phyloP scores from a whole-genome alignment of 2,329 filamentous ascomycete genomes.

The Aaosphaeria arxii region DNA sequence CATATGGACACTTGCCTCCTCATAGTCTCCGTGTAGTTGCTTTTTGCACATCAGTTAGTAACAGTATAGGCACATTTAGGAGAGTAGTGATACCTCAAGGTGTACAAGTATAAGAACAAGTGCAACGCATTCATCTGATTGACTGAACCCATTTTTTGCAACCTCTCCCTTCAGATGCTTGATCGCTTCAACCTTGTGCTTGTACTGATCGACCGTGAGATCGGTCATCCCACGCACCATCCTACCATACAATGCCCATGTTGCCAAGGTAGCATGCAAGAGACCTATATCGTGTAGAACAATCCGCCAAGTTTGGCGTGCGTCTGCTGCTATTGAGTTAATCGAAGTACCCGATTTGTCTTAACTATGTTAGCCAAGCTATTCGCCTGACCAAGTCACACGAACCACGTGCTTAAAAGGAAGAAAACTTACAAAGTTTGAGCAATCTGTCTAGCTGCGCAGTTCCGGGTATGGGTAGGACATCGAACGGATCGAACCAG shows the following conservation, averaged over 20 bases:
- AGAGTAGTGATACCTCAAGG: constrained; percentile 19
- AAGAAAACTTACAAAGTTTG: constrained; percentile 17
- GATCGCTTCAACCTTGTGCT: constrained; percentile 24
- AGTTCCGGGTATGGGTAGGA: constrained; percentile 19
- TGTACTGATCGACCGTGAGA: constrained; percentile 13
- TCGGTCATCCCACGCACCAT: constrained; percentile 10
- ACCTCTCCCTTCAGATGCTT: constrained; percentile 21
- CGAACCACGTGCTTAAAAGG: not conserved
- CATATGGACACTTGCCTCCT: constrained; percentile 18
- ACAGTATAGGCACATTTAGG: constrained; percentile 1
- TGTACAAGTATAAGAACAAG: constrained; percentile 21
- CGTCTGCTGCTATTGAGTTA: constrained; percentile 20
- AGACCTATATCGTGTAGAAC: constrained; percentile 19
- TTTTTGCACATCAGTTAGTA: not conserved
- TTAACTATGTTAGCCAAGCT: not conserved
- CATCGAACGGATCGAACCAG: constrained; percentile 21
- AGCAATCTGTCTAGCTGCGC: constrained; percentile 17
- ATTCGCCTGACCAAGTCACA: not conserved
- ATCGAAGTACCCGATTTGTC: constrained; percentile 12
- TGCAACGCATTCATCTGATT: constrained; percentile 22
- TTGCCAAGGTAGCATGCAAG: constrained; percentile 24
- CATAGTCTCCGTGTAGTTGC: constrained; percentile 23
- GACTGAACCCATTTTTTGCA: constrained; percentile 4
- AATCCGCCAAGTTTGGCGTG: constrained; percentile 16
- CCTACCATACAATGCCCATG: constrained; percentile 24